Evolutionary conservation across 2,329 filamentous ascomycete species (phyloP), one percentile per base, ranked within the genome.

Genomic region (Zopfia rhizophila): DNA sequence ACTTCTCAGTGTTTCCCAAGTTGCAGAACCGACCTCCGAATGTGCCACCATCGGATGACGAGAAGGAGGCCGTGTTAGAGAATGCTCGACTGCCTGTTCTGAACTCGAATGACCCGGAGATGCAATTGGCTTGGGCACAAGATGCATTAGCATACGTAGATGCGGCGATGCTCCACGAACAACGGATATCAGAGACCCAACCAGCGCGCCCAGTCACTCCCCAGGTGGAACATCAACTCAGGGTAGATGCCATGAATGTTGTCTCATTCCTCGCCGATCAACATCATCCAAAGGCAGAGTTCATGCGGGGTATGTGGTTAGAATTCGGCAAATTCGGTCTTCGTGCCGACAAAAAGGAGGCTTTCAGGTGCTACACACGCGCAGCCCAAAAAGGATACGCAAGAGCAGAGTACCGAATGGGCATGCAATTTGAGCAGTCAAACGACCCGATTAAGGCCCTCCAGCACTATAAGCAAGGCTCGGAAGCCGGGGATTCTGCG

Each of bases 241-340:
- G 88, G 52, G 77, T 88, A 37, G 94, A 99, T 70, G 91, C 94
- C 22, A 82, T 96, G 75, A 97, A 92, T 67, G 94, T 99, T 51
- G 88, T 97, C 60, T 83, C 82, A 44, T 97, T 97, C 69, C 79
- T 99, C 24, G 89, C 93, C 17, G 88, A 92, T 39, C 94, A 99
- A 70, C 85, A 88, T 53, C 94, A 99, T 61, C 94, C 94, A 17
- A 91, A 94, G 66, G 94, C 94, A 17, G 85, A 95, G 57, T 99
- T 97, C 70, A 90, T 97, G 78, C 86, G 86, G 62, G 90, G 91
- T 48, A 97, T 96, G 82, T 99, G 94, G 94, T 80, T 96, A 38
- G 94, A 99, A 69, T 99, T 97, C 79, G 94, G 94, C 60, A 96
- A 96, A 68, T 97, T 97, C 67, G 91, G 91, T 27, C 86, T 88